Percentiles rank a stretch among this genome's conserved stretches.
Evolutionary conservation across 2,329 filamentous ascomycete species (phyloP).

Genomic region (Monosporascus sp.): DNA sequence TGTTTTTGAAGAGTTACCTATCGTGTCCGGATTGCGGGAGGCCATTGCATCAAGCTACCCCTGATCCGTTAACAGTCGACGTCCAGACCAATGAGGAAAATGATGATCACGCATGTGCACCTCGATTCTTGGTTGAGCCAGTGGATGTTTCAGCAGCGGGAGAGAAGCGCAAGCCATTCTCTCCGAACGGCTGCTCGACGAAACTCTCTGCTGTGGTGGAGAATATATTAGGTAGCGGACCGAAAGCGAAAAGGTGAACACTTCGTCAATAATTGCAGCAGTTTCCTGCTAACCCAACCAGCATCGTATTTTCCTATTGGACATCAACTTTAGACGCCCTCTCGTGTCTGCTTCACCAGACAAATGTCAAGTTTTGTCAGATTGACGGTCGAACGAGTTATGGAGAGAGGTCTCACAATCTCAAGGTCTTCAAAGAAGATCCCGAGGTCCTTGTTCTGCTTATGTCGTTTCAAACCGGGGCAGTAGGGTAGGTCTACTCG

Average conservation of each 20-base stretch:
- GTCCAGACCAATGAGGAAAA: conserved; percentile 1
- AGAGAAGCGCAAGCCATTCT: no score
- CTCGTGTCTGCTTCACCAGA: no score
- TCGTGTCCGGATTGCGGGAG: conserved; percentile 2
- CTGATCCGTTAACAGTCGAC: background rate
- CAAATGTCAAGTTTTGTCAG: conserved; percentile 2
- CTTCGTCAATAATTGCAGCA: no score
- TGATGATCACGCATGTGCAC: background rate
- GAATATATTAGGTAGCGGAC: conserved; percentile 2
- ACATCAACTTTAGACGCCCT: conserved; percentile 9
- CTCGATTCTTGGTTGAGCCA: no score
- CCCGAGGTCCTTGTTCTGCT: conserved; percentile 22
- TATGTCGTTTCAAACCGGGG: conserved; percentile 25
- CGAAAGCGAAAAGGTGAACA: no score
- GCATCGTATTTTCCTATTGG: conserved; percentile 12
- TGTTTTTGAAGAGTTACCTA: background rate
- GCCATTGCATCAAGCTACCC: background rate
- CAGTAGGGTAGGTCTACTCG: conserved; percentile 22
- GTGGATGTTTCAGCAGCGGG: no score
- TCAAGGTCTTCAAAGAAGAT: background rate
- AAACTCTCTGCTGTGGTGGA: conserved; percentile 5
- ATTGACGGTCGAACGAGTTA: conserved; percentile 9
- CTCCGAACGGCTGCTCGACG: conserved; percentile 1
- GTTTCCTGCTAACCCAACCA: no score
- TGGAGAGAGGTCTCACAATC: background rate